These are phyloP conservation scores for Lonicera japonica DNA, from an alignment of 129 eudicot species.

Conservation along the genomic window DNA sequence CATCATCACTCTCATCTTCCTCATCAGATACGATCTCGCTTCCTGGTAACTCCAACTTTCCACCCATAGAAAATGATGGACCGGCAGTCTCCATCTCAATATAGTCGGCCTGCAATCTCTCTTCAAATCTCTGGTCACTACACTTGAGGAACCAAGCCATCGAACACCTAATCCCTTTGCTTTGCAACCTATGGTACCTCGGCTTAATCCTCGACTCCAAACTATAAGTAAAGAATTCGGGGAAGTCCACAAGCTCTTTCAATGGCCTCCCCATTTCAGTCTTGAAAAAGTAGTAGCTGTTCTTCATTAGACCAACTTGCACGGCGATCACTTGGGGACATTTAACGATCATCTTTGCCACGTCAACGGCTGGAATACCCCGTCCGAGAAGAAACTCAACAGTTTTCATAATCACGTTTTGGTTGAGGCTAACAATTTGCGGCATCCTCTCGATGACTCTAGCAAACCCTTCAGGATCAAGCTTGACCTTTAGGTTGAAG, in stretches of 20 bases:
- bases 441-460: slow-evolving; percentile 53
- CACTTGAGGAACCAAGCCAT: slow-evolving; percentile 56
- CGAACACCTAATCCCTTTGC: slow-evolving; percentile 53
- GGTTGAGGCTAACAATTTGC: slow-evolving; percentile 52
- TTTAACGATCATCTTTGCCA: slow-evolving; percentile 58
- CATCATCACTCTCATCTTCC: slow-evolving; percentile 73
- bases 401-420: slow-evolving; percentile 50
- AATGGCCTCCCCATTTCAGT: slow-evolving; percentile 64
- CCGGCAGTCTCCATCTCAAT: slow-evolving; percentile 48
- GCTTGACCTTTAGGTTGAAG: slow-evolving; percentile 50
- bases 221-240: slow-evolving; percentile 65
- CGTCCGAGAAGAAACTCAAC: slow-evolving; percentile 55
- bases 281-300: slow-evolving; percentile 58
- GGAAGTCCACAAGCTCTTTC: slow-evolving; percentile 64
- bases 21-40: slow-evolving; percentile 44
- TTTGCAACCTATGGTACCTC: slow-evolving; percentile 45
- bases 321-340: slow-evolving; percentile 58
- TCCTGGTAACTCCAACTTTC: slow-evolving; percentile 53
- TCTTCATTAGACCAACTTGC: slow-evolving; percentile 62
- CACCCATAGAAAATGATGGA: slow-evolving; percentile 60
- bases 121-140: slow-evolving; percentile 71
- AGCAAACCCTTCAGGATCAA: slow-evolving; percentile 65
- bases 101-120: slow-evolving; percentile 48
- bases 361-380: slow-evolving; percentile 36
- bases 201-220: slow-evolving; percentile 66